Evolutionary conservation across 108 stramenopile species (phyloP).

Genomic region (Hondaea fermentalgiana): DNA sequence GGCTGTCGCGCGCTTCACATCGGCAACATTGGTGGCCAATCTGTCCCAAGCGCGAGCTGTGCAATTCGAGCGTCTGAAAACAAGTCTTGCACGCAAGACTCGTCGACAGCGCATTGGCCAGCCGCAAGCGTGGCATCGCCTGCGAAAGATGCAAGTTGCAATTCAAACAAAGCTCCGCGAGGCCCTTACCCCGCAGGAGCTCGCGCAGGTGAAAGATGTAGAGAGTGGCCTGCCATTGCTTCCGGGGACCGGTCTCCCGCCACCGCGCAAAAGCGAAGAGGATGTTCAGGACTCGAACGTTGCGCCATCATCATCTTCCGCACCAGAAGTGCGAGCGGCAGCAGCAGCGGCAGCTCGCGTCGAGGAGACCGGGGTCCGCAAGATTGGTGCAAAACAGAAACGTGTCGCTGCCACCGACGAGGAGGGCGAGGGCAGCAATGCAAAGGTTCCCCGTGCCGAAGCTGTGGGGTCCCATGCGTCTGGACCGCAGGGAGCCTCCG

Average conservation of each 20-base stretch:
- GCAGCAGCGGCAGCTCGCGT: too few species aligned
- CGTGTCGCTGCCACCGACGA: too few species aligned
- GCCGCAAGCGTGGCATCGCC: not conserved
- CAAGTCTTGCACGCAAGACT: not conserved
- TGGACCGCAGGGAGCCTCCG: too few species aligned
- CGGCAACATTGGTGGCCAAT: not conserved
- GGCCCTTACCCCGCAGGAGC: not conserved
- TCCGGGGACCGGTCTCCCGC: not conserved
- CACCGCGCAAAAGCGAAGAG: too few species aligned
- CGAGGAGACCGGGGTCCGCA: too few species aligned
- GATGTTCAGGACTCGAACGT: too few species aligned
- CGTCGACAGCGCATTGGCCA: not conserved
- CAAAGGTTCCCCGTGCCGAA: too few species aligned
- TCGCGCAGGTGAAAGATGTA: not conserved
- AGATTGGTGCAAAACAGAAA: too few species aligned
- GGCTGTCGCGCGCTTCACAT: not conserved
- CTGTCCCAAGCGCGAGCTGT: not conserved
- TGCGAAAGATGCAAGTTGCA: not conserved
- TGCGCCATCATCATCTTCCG: too few species aligned
- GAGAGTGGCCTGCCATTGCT: not conserved
- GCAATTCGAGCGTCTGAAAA: not conserved
- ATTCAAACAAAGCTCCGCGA: constrained; percentile 8
- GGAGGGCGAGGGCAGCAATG: too few species aligned
- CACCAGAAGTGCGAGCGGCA: too few species aligned
- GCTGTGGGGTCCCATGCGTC: too few species aligned